Evolutionary conservation across 352 stramenopile genomes (phyloP).

Genomic region (Thalassiosira hispida): DNA sequence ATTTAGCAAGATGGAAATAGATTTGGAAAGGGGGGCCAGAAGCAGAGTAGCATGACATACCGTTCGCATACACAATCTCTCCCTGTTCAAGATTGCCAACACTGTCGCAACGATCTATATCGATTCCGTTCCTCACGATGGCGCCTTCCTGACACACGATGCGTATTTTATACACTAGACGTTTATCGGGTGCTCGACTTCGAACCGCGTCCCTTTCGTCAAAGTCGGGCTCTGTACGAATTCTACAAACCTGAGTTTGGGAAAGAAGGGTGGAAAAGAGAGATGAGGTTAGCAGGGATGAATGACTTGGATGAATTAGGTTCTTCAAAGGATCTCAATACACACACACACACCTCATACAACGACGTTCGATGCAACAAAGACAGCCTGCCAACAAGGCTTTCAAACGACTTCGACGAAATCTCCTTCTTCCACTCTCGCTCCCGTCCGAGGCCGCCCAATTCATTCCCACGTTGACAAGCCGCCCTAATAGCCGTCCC

Average conservation of each 20-base stretch:
- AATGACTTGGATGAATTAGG: too few species aligned
- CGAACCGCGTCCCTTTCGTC: constrained; percentile 61
- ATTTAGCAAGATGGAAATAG: not conserved
- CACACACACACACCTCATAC: constrained; percentile 71
- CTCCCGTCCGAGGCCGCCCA: constrained; percentile 47
- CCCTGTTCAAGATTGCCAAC: constrained; percentile 86
- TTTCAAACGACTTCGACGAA: constrained; percentile 59
- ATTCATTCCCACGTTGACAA: constrained; percentile 63
- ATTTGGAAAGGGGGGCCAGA: not conserved
- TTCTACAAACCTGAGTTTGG: constrained; percentile 69
- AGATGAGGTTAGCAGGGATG: too few species aligned
- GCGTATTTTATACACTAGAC: constrained; percentile 71
- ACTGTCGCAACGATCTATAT: constrained; percentile 85
- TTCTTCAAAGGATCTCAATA: too few species aligned
- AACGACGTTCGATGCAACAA: constrained; percentile 74
- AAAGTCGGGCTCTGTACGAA: constrained; percentile 70
- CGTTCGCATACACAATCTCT: constrained; percentile 79
- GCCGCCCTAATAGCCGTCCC: constrained; percentile 67
- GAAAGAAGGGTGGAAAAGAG: too few species aligned
- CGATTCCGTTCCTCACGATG: constrained; percentile 84
- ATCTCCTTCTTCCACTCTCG: constrained; percentile 79
- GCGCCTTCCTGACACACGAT: constrained; percentile 87
- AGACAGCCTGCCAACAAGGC: constrained; percentile 68
- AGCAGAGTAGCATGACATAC: not conserved
- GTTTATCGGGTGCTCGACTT: constrained; percentile 20